phyloP scores from a whole-genome alignment of 2,329 filamentous ascomycete genomes.

The Phialocephala subalpina region DNA sequence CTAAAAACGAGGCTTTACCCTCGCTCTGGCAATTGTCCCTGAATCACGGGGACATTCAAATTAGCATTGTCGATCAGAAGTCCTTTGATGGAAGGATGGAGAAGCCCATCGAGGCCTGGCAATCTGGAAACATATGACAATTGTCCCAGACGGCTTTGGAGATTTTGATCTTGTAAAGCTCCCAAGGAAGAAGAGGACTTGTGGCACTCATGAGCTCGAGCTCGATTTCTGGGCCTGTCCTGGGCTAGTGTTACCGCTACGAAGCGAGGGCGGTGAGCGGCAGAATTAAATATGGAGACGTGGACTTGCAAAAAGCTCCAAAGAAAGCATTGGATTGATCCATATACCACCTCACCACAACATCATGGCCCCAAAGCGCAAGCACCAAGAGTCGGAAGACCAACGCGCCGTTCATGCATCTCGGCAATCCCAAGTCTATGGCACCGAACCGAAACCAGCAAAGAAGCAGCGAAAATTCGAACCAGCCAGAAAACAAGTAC shows the following conservation, averaged over 20 bases:
- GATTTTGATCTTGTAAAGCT: background rate
- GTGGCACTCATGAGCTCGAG: background rate
- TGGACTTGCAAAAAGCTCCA: background rate
- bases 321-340: too few relatives aligned
- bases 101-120: background rate
- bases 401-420: slow-evolving; percentile 42
- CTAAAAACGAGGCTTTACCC: background rate
- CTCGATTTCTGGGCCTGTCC: too few relatives aligned
- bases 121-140: background rate
- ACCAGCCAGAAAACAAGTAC: slow-evolving; percentile 42
- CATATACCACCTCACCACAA: background rate
- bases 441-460: slow-evolving; percentile 36
- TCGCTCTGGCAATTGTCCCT: background rate
- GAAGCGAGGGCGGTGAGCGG: slow-evolving; percentile 3
- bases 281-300: background rate
- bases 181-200: background rate
- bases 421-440: slow-evolving; percentile 42
- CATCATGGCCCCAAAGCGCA: slow-evolving; percentile 43
- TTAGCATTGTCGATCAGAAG: background rate
- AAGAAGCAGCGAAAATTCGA: slow-evolving; percentile 44
- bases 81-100: too few relatives aligned
- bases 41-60: background rate
- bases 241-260: background rate
- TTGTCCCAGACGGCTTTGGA: background rate
- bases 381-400: slow-evolving; percentile 34